Base-by-base conservation (phyloP, 768 basidiomycete species). In the Trametopsis cervina region DNA sequence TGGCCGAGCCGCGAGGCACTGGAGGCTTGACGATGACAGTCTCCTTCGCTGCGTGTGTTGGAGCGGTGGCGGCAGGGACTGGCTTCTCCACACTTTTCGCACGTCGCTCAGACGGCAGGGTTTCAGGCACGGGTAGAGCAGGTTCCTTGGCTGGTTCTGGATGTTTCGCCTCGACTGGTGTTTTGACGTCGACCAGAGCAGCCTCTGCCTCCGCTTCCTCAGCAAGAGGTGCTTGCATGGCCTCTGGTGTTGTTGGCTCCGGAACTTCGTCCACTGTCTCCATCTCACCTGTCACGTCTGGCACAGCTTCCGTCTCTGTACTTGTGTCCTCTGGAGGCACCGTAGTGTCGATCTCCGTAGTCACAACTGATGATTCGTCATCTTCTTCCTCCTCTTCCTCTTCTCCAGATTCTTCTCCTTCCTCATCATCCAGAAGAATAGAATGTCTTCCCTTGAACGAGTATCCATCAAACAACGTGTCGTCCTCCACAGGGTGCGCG, bases 401-500 rank as follows among this genome's bases (percentile, higher is more conserved):
- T 49, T 66, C 53, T 9, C 54, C 69, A 22, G 66, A 71, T 22
- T 74, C 80, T 1, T 77, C 79, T 5, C 81, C 82, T 4, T 77
- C 80, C 1, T 84, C 85, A 17, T 80, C 83, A 54, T 85, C 88
- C 39, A 90, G 66, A 44, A 90, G 67, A 51, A 92, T 74, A 2
- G 89, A 90, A 66, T 89, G 74, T 15, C 87, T 74, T 9, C 89
- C 91, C 65, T 89, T 90, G 76, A 89, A 96, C 40, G 88, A 90
- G 66, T 96, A 96, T 3, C 91, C 92, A 64, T 93, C 92, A 60
- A 94, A 96, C 24, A 80, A 69, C 21, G 62, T 67, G 5, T 83
- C 75, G 5, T 84, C 75, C 21, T 84, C 80, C 10, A 65, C 64
- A 2, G 68, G 63, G 17, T 73, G 77, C 9, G 83, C 75, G 9